Evolutionary conservation across 208 protist genomes (phyloP), one percentile per base, ranked within the genome.

Genomic region (Giardia duodenalis): DNA sequence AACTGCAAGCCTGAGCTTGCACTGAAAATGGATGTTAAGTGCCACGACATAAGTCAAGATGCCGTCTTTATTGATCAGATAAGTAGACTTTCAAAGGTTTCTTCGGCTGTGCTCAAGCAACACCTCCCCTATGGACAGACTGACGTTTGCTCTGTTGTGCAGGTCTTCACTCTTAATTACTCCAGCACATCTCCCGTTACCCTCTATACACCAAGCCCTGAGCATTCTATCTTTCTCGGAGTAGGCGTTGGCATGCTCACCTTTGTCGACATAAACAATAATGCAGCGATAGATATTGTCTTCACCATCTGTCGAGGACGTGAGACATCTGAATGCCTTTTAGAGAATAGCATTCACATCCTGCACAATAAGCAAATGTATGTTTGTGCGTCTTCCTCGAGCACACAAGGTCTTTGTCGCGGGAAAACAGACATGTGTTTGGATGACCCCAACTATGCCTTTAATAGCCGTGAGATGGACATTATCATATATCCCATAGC

Each of bases 281-380:
- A 76, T 30, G 57, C 19, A 76, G 57, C 57, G 19, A 76, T 76
- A 39, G 57, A 76, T 76, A 76, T 76, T 76, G 57, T 76, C 57
- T 76, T 39, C 30, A 10, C 57, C 10, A 30, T 76, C 57, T 76
- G 57, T 76, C 57, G 57, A 39, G 57, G 57, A 30, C 10, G 30
- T 10, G 57, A 76, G 10, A n/a, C n/a, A n/a, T n/a, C n/a, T n/a
- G n/a, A n/a, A n/a, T 76, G 57, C 30, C 10, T 76, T 39, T 10
- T 39, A 30, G 57, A 76, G 57, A 76, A 76, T 76, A 76, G 57
- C 57, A 76, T 76, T 76, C 57, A 76, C 57, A 76, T 76, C 57
- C 57, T 76, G 30, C 30, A 76, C 30, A 76, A 76, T 30, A 30
- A 76, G 57, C 57, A 76, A 30, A 76, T 76, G 57, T 39, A 76